Percentiles rank a stretch among this genome's conserved stretches.
These are phyloP conservation scores for Chenopodium album DNA, from an alignment of 148 eudicot species.

Conservation along the genomic window DNA sequence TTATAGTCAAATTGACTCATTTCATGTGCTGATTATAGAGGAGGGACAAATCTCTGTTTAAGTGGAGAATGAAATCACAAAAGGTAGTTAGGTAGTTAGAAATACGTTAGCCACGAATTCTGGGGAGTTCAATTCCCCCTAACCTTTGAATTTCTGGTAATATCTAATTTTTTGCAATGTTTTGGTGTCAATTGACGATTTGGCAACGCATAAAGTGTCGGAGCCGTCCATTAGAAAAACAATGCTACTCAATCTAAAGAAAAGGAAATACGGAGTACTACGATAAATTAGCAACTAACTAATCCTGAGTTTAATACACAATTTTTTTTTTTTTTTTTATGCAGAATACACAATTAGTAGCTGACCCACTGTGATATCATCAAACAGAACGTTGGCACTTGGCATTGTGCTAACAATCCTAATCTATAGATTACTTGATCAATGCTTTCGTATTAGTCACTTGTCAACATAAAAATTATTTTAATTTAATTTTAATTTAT, in stretches of 20 bases:
- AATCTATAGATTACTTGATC: neutral
- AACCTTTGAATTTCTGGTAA: neutral
- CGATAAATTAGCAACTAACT: no score
- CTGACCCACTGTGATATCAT: slow-evolving; percentile 2
- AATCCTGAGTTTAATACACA: no score
- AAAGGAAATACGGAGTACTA: no score
- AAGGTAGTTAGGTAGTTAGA: neutral
- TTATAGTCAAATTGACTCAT: no score
- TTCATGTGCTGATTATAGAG: no score
- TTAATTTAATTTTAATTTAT: no score
- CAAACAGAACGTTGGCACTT: slow-evolving; percentile 1
- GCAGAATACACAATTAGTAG: neutral
- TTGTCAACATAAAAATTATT: no score
- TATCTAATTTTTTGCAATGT: no score
- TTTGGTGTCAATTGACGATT: no score
- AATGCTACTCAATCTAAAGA: neutral
- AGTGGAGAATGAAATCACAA: slow-evolving; percentile 4
- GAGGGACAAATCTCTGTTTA: neutral
- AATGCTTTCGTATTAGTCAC: neutral
- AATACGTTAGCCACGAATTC: neutral
- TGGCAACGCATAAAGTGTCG: neutral
- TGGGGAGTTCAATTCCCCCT: neutral
- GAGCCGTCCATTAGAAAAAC: neutral
- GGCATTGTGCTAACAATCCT: neutral
- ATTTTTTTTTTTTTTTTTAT: no score